phyloP scores from a whole-genome alignment of 2,329 filamentous ascomycete genomes.

The Ascocoryne sarcoides region DNA sequence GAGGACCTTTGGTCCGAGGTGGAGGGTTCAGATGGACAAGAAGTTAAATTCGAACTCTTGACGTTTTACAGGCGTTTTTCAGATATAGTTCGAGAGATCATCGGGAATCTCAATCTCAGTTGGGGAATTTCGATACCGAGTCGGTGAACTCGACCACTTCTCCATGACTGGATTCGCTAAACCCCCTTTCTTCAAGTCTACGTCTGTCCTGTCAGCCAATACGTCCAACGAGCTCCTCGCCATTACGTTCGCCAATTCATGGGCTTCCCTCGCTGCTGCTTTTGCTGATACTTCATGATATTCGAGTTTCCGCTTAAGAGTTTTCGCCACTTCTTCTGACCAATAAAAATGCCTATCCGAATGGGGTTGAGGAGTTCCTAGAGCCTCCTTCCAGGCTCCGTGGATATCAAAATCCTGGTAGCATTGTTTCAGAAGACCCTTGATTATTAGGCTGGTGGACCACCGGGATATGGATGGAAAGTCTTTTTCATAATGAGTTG shows the following conservation, averaged over 20 bases:
- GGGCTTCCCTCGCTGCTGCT: conserved; percentile 9
- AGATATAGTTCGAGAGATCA: too few species aligned
- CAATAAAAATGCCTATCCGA: conserved; percentile 10
- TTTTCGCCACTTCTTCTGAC: conserved; percentile 9
- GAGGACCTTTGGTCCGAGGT: conserved; percentile 49
- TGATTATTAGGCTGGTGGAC: conserved; percentile 16
- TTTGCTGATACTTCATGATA: conserved; percentile 10
- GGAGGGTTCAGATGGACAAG: conserved; percentile 55
- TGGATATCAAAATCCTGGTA: conserved; percentile 12
- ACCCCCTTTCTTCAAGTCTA: too few species aligned
- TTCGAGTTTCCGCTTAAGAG: conserved; percentile 15
- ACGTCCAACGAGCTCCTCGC: background rate
- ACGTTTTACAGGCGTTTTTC: too few species aligned
- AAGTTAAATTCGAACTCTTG: conserved; percentile 13
- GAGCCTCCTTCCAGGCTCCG: conserved; percentile 12
- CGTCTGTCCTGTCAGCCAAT: conserved; percentile 2
- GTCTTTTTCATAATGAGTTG: conserved; percentile 21
- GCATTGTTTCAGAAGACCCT: conserved; percentile 17
- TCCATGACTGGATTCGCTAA: too few species aligned
- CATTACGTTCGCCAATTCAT: conserved; percentile 3
- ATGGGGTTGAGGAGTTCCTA: conserved; percentile 2
- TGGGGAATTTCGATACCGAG: too few species aligned
- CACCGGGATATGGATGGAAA: conserved; percentile 8
- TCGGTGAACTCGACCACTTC: too few species aligned
- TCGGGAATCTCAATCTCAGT: too few species aligned